Evolutionary conservation across 768 basidiomycete species (phyloP), one percentile per base, ranked within the genome.

Genomic region (Lenzites betulinus): DNA sequence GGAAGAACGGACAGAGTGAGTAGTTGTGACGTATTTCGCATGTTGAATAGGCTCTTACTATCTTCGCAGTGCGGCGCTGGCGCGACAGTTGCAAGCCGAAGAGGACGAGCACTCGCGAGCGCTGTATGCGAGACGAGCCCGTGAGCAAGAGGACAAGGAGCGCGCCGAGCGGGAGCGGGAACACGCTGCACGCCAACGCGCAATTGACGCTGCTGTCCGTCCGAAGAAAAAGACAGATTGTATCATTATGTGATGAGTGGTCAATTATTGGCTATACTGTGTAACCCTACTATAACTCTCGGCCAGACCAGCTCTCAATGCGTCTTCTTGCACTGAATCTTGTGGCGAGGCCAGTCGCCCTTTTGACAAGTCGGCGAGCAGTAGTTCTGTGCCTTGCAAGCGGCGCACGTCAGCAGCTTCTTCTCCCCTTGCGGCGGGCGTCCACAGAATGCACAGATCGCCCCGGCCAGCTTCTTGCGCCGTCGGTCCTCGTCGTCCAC

Each of bases 21-120:
- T 80, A 1, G 12, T 12, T 16, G 35, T 6, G 11, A 6, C 6
- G 9, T 23, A 15, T 5, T 5, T 12, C 15, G 36, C 12, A 16
- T 3, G 6, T 11, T 33, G 3, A 5, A 30, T 25, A 28, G n/a
- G 16, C 46, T 11, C 42, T 50, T 9, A 43, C 9, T 0, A 1
- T 2, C 49, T 7, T 25, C 48, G 18, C 66, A 93, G 89, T 67
- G 80, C 78, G 35, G 84, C 81, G 7, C 78, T 95, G 0, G 94
- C 94, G 3, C 79, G 78, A 48, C 88, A 88, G 62, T 74, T 97
- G 1, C 94, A 95, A 69, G 83, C 82, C 0, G 90, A 93, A 64
- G 94, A 95, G 73, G 87, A 95, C 44, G 79, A 78, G 3, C 73
- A 56, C 11, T 73, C 74, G 12, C 72, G 70, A 9, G 69, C 70